phyloP scores from a whole-genome alignment of 2,329 filamentous ascomycete species.

The Pyrenophora tritici-repentis region DNA sequence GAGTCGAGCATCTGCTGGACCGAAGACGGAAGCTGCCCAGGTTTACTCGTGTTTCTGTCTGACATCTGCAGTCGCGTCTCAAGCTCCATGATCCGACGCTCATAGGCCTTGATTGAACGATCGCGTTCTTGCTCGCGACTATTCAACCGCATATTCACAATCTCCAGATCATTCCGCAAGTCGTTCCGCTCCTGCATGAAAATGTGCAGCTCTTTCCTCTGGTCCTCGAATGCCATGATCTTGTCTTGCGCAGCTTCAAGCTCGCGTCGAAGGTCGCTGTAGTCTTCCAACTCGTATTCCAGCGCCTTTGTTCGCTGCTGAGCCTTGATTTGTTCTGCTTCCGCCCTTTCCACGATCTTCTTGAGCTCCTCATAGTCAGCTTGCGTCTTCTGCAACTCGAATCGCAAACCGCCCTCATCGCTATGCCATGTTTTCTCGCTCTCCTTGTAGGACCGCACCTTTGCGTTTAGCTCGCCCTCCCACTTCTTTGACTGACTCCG shows the following conservation, averaged over 20 bases:
- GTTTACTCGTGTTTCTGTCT: constrained; percentile 29
- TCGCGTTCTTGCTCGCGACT: constrained; percentile 58
- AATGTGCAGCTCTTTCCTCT: constrained; percentile 53
- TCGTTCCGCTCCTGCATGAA: constrained; percentile 63
- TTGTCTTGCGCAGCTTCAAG: constrained; percentile 43
- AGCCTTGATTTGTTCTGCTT: constrained; percentile 63
- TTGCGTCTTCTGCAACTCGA: constrained; percentile 62
- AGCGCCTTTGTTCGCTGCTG: constrained; percentile 61
- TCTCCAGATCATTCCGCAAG: constrained; percentile 63
- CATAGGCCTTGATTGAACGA: constrained; percentile 53
- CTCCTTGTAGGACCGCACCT: constrained; percentile 69
- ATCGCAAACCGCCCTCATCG: constrained; percentile 62
- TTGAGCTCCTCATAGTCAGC: constrained; percentile 68
- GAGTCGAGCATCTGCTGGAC: constrained; percentile 56
- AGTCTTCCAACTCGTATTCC: constrained; percentile 67
- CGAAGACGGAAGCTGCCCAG: constrained; percentile 45
- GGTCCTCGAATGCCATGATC: constrained; percentile 36
- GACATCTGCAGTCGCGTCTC: constrained; percentile 43
- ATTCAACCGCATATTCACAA: constrained; percentile 63
- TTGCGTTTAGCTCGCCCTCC: constrained; percentile 71
- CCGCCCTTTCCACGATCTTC: constrained; percentile 68
- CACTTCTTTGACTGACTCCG: constrained; percentile 77
- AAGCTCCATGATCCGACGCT: constrained; percentile 55
- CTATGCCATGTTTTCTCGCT: constrained; percentile 69
- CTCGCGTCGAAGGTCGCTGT: constrained; percentile 50